Percentiles rank a stretch among this genome's conserved stretches.
phyloP scores from a whole-genome alignment of 2,329 filamentous ascomycete species.

The Curvularia hawaiiensis region DNA sequence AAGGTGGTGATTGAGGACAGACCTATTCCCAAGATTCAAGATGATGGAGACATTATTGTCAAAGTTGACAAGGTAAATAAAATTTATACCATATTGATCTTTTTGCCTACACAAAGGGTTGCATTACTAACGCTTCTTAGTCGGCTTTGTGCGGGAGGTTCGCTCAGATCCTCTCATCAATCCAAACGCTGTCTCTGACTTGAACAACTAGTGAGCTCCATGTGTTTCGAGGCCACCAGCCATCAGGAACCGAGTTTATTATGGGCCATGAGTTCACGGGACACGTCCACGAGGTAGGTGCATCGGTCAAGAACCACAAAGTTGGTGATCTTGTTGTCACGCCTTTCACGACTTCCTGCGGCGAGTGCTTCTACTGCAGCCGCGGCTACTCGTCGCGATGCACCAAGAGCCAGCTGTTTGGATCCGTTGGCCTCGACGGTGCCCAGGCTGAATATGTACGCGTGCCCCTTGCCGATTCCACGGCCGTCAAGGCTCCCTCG shows the following conservation, averaged over 20 bases:
- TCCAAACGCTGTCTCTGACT: conserved; percentile 7
- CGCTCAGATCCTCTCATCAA: conserved; percentile 19
- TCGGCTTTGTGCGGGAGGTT: conserved; percentile 89
- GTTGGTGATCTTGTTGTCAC: conserved; percentile 80
- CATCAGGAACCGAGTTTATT: conserved; percentile 67
- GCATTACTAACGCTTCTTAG: conserved; percentile 24
- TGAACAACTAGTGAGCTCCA: conserved; percentile 73
- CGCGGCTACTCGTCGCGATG: conserved; percentile 79
- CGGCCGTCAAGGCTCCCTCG: conserved; percentile 73
- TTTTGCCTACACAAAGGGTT: too few species aligned
- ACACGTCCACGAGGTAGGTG: conserved; percentile 69
- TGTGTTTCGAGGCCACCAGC: conserved; percentile 81
- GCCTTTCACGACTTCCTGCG: conserved; percentile 71
- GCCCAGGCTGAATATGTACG: conserved; percentile 78
- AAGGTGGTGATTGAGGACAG: conserved; percentile 79
- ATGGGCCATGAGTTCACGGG: conserved; percentile 91
- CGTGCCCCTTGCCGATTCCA: conserved; percentile 80
- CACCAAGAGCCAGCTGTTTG: conserved; percentile 71
- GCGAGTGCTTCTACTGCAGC: conserved; percentile 83
- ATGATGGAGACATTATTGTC: conserved; percentile 77
- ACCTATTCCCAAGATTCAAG: conserved; percentile 74
- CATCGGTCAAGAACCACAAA: conserved; percentile 69
- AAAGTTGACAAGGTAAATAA: conserved; percentile 74
- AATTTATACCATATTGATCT: too few species aligned
- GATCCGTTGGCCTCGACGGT: conserved; percentile 71